phyloP scores from a whole-genome alignment of 495 filamentous ascomycete species.

The Barbatosphaeria neglecta region DNA sequence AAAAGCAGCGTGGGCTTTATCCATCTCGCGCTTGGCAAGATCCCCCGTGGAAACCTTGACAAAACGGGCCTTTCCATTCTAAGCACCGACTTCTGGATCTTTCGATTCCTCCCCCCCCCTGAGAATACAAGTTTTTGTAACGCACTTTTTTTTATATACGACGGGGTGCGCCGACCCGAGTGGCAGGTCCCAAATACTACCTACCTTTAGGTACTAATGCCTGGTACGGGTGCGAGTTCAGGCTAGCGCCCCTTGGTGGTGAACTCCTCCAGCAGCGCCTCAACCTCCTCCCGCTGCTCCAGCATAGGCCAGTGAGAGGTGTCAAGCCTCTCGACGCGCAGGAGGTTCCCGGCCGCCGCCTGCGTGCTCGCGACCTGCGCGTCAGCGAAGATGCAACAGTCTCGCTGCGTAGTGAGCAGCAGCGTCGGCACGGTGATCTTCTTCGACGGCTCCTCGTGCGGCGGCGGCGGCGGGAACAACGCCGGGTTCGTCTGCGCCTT shows the following conservation, averaged over 20 bases:
- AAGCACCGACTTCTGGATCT: too few relatives aligned
- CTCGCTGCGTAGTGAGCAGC: slow-evolving; percentile 3
- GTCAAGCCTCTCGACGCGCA: slow-evolving; percentile 6
- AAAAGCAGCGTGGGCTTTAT: too few relatives aligned
- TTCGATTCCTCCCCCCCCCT: too few relatives aligned
- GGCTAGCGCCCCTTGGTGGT: not conserved
- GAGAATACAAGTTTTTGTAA: too few relatives aligned
- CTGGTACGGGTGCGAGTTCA: too few relatives aligned
- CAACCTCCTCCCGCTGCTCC: slow-evolving; percentile 5
- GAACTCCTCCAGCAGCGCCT: slow-evolving; percentile 7
- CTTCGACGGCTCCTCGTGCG: slow-evolving; percentile 1
- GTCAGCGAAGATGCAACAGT: slow-evolving; percentile 2
- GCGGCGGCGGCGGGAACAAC: slow-evolving; percentile 3
- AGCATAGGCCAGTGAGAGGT: slow-evolving; percentile 11
- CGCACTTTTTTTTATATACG: too few relatives aligned
- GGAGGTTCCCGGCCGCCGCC: slow-evolving; percentile 3
- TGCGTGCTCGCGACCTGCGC: not conserved
- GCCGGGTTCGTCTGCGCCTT: slow-evolving; percentile 2
- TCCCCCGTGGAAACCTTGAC: too few relatives aligned
- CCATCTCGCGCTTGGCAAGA: too few relatives aligned
- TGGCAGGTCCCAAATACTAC: too few relatives aligned
- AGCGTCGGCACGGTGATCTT: slow-evolving; percentile 1
- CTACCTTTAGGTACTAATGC: too few relatives aligned
- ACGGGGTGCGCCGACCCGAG: too few relatives aligned
- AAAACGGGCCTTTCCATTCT: too few relatives aligned